A percentile compares a stretch with the other conserved stretches of the same genome.
These are phyloP conservation scores for Fusarium coffeatum DNA, from an alignment of 2,329 filamentous ascomycete species.

Conservation along the genomic window DNA sequence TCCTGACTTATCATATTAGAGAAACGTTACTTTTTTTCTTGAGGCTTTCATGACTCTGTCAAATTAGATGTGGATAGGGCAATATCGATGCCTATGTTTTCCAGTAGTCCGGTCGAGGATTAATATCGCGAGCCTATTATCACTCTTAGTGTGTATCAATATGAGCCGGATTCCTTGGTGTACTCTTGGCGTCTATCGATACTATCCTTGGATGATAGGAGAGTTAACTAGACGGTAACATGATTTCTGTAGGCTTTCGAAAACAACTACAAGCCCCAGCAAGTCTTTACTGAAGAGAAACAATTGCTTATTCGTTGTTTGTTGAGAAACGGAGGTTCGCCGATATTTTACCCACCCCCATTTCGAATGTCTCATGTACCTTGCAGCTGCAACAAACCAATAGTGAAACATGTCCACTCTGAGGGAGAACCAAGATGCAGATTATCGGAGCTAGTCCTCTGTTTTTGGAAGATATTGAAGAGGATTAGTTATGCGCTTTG, in stretches of 20 bases:
- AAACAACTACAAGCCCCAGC: background rate
- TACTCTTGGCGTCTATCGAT: background rate
- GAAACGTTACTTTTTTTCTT: background rate
- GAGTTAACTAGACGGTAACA: background rate
- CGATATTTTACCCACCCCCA: background rate
- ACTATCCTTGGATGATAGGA: background rate
- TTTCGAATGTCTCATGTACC: conserved; percentile 35
- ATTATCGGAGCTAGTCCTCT: background rate
- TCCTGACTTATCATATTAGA: background rate
- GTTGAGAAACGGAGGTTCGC: background rate
- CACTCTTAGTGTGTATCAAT: background rate
- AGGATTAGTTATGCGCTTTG: conserved; percentile 4
- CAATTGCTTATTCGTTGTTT: background rate
- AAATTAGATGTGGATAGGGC: conserved; percentile 5
- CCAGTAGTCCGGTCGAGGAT: background rate
- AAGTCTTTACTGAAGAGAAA: background rate
- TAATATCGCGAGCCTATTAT: background rate
- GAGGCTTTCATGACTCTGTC: background rate
- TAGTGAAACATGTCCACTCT: conserved; percentile 28
- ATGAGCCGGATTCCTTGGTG: background rate
- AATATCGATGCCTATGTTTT: background rate
- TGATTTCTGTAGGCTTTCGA: background rate
- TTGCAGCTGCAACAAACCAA: conserved; percentile 26
- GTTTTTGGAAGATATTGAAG: background rate
- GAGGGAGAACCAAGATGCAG: conserved; percentile 17